Percentiles rank a stretch among this genome's conserved stretches.
phyloP scores from a whole-genome alignment of 768 basidiomycete species.

The Boletus edulis region DNA sequence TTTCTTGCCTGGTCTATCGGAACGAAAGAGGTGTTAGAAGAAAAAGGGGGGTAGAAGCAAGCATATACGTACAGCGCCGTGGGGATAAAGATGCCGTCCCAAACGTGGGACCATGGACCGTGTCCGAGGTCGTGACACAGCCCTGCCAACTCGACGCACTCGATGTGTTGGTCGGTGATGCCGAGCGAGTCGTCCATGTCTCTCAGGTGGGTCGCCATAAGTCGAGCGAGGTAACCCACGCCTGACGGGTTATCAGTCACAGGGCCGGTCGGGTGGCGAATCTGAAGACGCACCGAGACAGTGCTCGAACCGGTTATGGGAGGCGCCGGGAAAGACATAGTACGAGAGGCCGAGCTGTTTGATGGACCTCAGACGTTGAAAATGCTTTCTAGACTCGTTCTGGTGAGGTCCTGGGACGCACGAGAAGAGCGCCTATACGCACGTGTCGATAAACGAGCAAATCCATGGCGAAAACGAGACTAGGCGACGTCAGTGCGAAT shows the following conservation, averaged over 20 bases:
- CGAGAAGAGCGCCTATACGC: constrained; percentile 2
- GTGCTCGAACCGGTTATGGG: constrained; percentile 84
- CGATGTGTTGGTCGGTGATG: constrained; percentile 70
- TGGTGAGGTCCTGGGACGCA: not conserved
- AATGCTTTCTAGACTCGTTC: constrained; percentile 50
- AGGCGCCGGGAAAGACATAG: constrained; percentile 74
- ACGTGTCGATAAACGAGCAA: constrained; percentile 69
- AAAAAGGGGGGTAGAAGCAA: not conserved
- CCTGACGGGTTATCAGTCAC: constrained; percentile 39
- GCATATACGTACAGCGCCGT: constrained; percentile 48
- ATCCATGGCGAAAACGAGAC: constrained; percentile 35
- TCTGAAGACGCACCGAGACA: constrained; percentile 53
- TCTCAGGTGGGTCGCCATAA: constrained; percentile 57
- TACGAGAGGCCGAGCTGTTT: constrained; percentile 81
- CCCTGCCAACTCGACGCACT: constrained; percentile 77
- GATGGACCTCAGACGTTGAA: constrained; percentile 73
- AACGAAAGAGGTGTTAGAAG: not conserved
- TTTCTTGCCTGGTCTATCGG: constrained; percentile 37
- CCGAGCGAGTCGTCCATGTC: constrained; percentile 56
- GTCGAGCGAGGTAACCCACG: constrained; percentile 68
- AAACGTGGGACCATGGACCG: constrained; percentile 85
- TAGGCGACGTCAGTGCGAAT: not conserved
- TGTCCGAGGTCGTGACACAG: constrained; percentile 85
- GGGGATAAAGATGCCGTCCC: constrained; percentile 75
- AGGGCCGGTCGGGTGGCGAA: not conserved